Evolutionary conservation across 1,284 basidiomycete genomes (phyloP), one percentile per base, ranked within the genome.

Genomic region (Cerrena zonata): DNA sequence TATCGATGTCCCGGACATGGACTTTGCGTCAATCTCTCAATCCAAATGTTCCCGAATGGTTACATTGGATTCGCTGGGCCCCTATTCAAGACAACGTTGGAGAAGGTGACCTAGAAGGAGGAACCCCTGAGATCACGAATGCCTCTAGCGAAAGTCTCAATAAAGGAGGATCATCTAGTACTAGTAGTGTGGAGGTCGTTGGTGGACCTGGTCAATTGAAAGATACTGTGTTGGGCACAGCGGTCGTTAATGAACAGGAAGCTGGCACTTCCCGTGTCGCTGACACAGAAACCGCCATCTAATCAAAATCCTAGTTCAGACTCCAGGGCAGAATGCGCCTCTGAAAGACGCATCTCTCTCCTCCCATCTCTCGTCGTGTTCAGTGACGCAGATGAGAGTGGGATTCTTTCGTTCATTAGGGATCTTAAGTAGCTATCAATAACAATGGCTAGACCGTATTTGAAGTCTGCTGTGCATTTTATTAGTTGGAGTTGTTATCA

Each of bases 11-110:
- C 3, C 61, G 61, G n/a, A 67, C 66, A 2, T 62, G 58, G 61
- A 66, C 65, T 0, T 56, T 59, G 4, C 59, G 60, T 10, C 51
- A 56, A 13, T 53, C 53, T 12, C 50, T 45, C 10, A 39, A 50
- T n/a, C n/a, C n/a, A n/a, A n/a, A n/a, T n/a, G n/a, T n/a, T n/a
- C 1, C 76, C 77, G 82, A 83, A 38, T 84, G 81, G 81, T 55
- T 79, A 0, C 55, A 69, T n/a, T 66, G 69, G 54, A 61, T 66
- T 1, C 70, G 70, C 15, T 69, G 68, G 27, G 47, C 61, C 3
- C 64, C 63, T 34, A 51, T 46, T 2, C 41, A 18, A 24, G 26
- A 22, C 10, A 11, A 15, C 13, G 26, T 7, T 4, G 7, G 5
- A 38, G 40, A 21, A 4, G 36, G 7, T n/a, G 18, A 13, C 5